Conservation (phyloP, 1,139 yeast species). For the Kluyveromyces sp. region DNA sequence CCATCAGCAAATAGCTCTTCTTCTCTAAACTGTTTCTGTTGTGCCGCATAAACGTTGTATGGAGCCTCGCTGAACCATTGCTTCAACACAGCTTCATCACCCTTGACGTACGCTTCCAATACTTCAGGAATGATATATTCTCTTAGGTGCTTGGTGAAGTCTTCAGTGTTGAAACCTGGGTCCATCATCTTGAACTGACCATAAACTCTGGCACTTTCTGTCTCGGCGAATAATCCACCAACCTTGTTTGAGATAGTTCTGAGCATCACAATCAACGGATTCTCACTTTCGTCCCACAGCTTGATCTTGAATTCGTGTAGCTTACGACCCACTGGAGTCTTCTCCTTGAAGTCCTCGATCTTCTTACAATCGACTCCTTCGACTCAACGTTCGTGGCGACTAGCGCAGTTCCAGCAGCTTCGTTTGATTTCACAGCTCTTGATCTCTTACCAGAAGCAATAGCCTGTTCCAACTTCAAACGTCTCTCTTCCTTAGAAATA, state of each 20-base stretch:
- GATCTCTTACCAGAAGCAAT: slow-evolving; percentile 52
- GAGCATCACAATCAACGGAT: slow-evolving; percentile 75
- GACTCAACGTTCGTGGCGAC: slow-evolving; percentile 79
- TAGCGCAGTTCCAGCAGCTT: slow-evolving; percentile 78
- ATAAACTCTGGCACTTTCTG: slow-evolving; percentile 89
- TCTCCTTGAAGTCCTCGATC: slow-evolving; percentile 61
- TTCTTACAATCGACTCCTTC: slow-evolving; percentile 59
- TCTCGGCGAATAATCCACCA: slow-evolving; percentile 88
- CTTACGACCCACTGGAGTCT: slow-evolving; percentile 62
- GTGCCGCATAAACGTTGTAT: slow-evolving; percentile 87
- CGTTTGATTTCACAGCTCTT: slow-evolving; percentile 66
- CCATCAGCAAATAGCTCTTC: slow-evolving; percentile 92
- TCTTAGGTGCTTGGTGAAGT: slow-evolving; percentile 76
- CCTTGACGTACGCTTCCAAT: slow-evolving; percentile 89
- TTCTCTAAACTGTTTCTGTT: slow-evolving; percentile 85
- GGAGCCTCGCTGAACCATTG: slow-evolving; percentile 97
- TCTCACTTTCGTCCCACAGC: slow-evolving; percentile 88
- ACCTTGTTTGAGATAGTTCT: slow-evolving; percentile 77
- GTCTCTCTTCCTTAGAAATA: slow-evolving; percentile 77
- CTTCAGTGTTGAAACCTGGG: slow-evolving; percentile 75
- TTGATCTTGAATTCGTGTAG: slow-evolving; percentile 56
- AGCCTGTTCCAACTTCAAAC: slow-evolving; percentile 62
- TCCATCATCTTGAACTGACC: slow-evolving; percentile 84
- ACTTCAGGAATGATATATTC: slow-evolving; percentile 93
- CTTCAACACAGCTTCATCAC: slow-evolving; percentile 76